Evolutionary conservation across 192 early-diverging fungal genomes (phyloP).

Genomic region (Coemansia asiatica): DNA sequence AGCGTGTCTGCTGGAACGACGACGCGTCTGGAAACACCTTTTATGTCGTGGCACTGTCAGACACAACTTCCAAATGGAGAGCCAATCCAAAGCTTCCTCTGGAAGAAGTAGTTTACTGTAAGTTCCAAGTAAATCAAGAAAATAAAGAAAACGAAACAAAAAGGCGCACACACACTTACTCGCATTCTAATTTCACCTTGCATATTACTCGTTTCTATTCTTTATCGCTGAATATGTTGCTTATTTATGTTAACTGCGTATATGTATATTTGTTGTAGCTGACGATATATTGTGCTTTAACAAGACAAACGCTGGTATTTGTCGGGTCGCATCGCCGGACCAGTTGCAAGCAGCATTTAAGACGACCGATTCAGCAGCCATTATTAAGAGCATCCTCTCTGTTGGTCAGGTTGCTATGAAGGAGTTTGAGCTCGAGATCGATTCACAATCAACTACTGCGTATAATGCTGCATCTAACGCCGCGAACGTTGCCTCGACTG

Average conservation of each 20-base stretch:
- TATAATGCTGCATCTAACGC: conserved; percentile 37
- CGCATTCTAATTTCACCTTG: conserved; percentile 1
- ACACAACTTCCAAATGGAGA: conserved; percentile 45
- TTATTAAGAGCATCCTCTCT: conserved; percentile 50
- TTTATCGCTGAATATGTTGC: too few species aligned
- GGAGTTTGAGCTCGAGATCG: conserved; percentile 49
- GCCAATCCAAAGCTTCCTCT: conserved; percentile 34
- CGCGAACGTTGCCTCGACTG: conserved; percentile 44
- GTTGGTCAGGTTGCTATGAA: conserved; percentile 26
- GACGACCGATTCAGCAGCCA: conserved; percentile 34
- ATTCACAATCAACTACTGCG: conserved; percentile 44
- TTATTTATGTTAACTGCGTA: too few species aligned
- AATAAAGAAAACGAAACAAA: not conserved
- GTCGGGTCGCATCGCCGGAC: conserved; percentile 33
- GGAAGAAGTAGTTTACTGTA: conserved; percentile 53
- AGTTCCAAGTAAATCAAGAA: conserved; percentile 5
- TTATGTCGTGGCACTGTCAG: conserved; percentile 42
- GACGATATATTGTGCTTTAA: conserved; percentile 46
- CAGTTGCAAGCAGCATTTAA: conserved; percentile 46
- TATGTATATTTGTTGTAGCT: conserved; percentile 20
- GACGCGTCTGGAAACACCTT: conserved; percentile 36
- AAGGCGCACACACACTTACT: too few species aligned
- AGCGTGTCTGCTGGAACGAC: conserved; percentile 54
- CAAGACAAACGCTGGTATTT: conserved; percentile 7
- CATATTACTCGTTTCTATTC: too few species aligned